Evolutionary conservation across 371 early-diverging fungal genomes (phyloP), one percentile per base, ranked within the genome.

Genomic region (Mucor mucedo): DNA sequence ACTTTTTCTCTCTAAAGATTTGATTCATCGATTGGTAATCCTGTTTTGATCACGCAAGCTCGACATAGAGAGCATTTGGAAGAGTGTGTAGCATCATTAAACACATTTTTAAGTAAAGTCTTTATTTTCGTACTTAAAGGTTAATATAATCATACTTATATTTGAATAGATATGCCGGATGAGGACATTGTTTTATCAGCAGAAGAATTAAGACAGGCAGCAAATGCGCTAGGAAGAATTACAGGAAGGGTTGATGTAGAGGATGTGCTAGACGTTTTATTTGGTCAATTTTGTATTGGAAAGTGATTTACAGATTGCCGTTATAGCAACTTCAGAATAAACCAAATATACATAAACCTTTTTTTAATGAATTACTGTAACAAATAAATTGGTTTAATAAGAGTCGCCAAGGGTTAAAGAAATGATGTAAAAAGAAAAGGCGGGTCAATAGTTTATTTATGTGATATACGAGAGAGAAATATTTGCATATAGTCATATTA

Each of bases 231-330:
- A 8, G 91, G 92, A 5, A 78, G 85, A 61, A 91, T 94, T 62
- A 93, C 93, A 3, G 92, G 93, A 13, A 72, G 80, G 8, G 84
- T 90, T 4, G 89, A 89, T 68, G 87, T 89, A 9, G 93, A 94
- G 62, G 85, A 92, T 60, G 84, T 94, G 4, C 73, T 94, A 28
- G 93, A 91, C 72, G 85, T 84, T 9, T 66, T 94, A 21, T 94
- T 94, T 73, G 78, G 88, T 30, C 86, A 90, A 52, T 93, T 93
- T 63, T 93, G 93, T 67, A 94, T 94, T 53, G 94, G 93, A 33
- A 94, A 94, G 76, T 94, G 82, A 70, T 35, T 35, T 6, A 1
- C 21, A 21, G 21, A 21, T 21, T 21, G 21, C 21, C 21, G 21
- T 21, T 21, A 21, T 21, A 21, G 21, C 21, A 21, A 21, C 21